Base-by-base conservation (phyloP, 345 rosid genomes). In the Anacardium occidentale region DNA sequence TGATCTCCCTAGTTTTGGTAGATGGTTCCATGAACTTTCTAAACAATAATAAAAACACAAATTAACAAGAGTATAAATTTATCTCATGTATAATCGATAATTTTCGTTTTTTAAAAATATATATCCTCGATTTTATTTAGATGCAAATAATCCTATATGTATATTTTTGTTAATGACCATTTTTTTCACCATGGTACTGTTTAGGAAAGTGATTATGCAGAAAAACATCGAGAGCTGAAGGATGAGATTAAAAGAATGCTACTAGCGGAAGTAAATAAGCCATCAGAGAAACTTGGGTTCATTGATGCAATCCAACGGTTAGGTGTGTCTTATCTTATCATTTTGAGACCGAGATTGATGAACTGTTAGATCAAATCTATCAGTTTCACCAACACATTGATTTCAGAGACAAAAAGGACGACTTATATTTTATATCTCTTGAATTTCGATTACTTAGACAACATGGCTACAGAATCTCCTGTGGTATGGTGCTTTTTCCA, bases 321-420 rank as follows among this genome's bases (percentile, higher is more conserved):
- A n/a, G 91, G 91, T 2, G 32, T 87, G 20, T 63, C 77, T 12
- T n/a, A n/a, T n/a, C n/a, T n/a, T 84, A 87, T 47, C 90, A 81
- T 79, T 89, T 89, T 25, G 74, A 82, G 44, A 13, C 8, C 1
- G 86, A 88, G 76, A 76, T 79, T 48, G 84, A 79, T 11, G 71
- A 50, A 25, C 22, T 61, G 25, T 18, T 83, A 29, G 64, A 62
- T 21, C 60, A 12, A 45, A 54, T 74, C 3, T 29, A 52, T 3
- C 26, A 18, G 21, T 26, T 32, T 54, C 50, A 69, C 57, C 20
- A 47, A 17, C 11, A 55, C n/a, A 14, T 0, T 47, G 18, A 24
- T 34, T 1, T 26, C 29, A 17, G 37, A 53, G 50, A 62, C 5
- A 25, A 47, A 14, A 56, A 44, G 18, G 72, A 66, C 17, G 42